Conservation (phyloP, 768 basidiomycete species). For the Suillus plorans region DNA sequence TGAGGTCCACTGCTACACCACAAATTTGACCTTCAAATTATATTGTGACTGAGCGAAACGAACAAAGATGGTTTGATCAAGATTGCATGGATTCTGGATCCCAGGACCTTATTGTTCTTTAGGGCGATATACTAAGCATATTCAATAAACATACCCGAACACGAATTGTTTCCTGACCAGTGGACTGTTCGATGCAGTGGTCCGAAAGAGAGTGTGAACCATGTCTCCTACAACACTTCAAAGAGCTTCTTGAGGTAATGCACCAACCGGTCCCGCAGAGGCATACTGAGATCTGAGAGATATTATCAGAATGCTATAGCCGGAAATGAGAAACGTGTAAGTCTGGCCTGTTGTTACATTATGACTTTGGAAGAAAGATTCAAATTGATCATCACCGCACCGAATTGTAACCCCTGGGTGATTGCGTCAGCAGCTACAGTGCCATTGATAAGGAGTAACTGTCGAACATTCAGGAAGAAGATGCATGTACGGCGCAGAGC, state of each 20-base stretch:
- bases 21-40: neutral
- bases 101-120: neutral
- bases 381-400: too few species aligned
- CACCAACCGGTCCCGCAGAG: conserved; percentile 34
- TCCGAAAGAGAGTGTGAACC: conserved; percentile 3
- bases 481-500: neutral
- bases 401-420: neutral
- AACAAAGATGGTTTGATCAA: neutral
- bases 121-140: neutral
- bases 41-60: neutral
- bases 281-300: conserved; percentile 27
- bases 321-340: too few species aligned
- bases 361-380: too few species aligned
- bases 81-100: neutral
- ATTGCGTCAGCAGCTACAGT: neutral
- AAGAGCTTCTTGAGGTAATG: conserved; percentile 33
- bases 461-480: neutral
- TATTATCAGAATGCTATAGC: neutral
- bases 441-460: neutral
- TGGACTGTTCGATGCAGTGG: conserved; percentile 24
- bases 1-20: neutral
- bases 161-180: conserved; percentile 34
- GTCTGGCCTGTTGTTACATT: too few species aligned
- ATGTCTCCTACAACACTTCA: conserved; percentile 30
- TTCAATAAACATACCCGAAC: conserved; percentile 28